Evolutionary conservation across 225 moss, liverwort and hornwort species (phyloP).

Genomic region (Marchantia paleacea): DNA sequence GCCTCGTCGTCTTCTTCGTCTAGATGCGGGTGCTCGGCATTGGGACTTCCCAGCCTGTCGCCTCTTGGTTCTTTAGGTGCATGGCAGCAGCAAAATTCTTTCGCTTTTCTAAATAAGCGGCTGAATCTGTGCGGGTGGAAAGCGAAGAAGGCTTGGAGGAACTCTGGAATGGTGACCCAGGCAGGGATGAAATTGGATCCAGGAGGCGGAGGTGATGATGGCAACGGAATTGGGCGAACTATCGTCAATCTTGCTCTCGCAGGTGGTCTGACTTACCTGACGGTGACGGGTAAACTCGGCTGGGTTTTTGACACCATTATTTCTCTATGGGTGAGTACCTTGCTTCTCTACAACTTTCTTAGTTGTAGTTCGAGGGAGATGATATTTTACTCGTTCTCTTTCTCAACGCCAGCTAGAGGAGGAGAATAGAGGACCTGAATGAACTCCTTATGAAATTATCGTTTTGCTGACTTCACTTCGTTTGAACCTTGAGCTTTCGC

Average conservation of each 20-base stretch:
- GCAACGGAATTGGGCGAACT: slow-evolving; percentile 66
- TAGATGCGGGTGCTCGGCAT: slow-evolving; percentile 11
- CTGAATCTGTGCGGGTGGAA: neutral
- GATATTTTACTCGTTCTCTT: neutral
- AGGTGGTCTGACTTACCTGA: slow-evolving; percentile 87
- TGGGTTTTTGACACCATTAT: slow-evolving; percentile 93
- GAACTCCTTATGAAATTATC: neutral
- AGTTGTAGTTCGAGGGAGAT: neutral
- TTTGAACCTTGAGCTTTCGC: no score
- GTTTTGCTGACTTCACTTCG: no score
- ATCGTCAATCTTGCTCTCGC: slow-evolving; percentile 82
- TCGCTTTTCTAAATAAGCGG: neutral
- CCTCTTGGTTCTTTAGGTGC: neutral
- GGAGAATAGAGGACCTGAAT: neutral
- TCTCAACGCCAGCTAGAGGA: neutral
- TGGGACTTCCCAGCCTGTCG: neutral
- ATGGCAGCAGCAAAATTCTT: slow-evolving; percentile 7
- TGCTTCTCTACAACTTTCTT: no score
- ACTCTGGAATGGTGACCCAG: slow-evolving; percentile 19
- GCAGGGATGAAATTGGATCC: slow-evolving; percentile 84
- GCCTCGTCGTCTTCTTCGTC: neutral
- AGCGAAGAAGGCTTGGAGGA: neutral
- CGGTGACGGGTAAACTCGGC: slow-evolving; percentile 91
- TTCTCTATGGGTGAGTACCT: slow-evolving; percentile 81
- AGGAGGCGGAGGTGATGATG: slow-evolving; percentile 48